Percentiles rank a stretch among this genome's conserved stretches.
phyloP scores from a whole-genome alignment of 2,329 filamentous ascomycete genomes.

The Neonectria faginata region DNA sequence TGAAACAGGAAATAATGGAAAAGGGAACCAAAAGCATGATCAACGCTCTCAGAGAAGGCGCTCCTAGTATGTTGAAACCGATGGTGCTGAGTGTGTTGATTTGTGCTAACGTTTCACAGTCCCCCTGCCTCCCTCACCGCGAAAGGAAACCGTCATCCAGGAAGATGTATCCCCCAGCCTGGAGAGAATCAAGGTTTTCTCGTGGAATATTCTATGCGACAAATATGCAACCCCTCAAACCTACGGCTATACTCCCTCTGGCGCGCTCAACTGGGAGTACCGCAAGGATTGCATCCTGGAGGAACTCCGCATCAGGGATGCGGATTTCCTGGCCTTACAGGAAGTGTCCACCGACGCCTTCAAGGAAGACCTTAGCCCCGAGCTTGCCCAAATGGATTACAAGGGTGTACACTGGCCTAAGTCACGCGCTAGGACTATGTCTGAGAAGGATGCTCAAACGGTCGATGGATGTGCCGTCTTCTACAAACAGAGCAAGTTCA shows the following conservation, averaged over 20 bases:
- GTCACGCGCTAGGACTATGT: constrained; percentile 90
- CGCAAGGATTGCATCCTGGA: constrained; percentile 84
- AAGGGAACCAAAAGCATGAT: constrained; percentile 89
- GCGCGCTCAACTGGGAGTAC: constrained; percentile 87
- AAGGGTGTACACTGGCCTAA: constrained; percentile 95
- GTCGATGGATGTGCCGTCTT: constrained; percentile 98
- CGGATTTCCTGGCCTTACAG: constrained; percentile 93
- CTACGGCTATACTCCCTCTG: constrained; percentile 90
- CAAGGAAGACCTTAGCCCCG: constrained; percentile 89
- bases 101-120: constrained; percentile 62
- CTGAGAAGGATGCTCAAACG: constrained; percentile 85
- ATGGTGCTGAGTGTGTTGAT: background rate
- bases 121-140: constrained; percentile 79
- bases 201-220: constrained; percentile 96
- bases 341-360: constrained; percentile 94
- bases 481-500: constrained; percentile 95
- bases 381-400: constrained; percentile 88
- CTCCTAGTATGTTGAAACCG: constrained; percentile 74
- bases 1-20: constrained; percentile 87
- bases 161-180: constrained; percentile 69
- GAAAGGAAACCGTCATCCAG: constrained; percentile 83
- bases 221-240: constrained; percentile 86
- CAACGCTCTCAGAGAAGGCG: constrained; percentile 83
- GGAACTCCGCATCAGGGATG: constrained; percentile 81
- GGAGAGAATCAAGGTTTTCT: constrained; percentile 85